Evolutionary conservation across 2,329 filamentous ascomycete species (phyloP).

Genomic region (Westerdykella sp.): DNA sequence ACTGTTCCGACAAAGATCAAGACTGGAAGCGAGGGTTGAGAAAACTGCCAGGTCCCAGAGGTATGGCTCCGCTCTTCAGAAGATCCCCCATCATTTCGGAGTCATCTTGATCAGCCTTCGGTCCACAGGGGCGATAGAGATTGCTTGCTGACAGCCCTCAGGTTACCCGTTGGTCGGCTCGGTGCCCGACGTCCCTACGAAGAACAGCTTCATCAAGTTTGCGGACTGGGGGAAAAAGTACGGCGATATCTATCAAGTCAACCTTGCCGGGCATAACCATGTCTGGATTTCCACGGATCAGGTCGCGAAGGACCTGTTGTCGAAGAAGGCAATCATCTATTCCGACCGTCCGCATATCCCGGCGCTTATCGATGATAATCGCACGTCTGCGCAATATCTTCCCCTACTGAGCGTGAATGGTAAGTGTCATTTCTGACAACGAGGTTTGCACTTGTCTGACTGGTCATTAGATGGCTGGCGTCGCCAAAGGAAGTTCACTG

Average conservation of each 20-base stretch:
- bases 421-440: slow-evolving; percentile 9
- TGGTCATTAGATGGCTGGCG: slow-evolving; percentile 32
- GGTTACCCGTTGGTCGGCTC: slow-evolving; percentile 41
- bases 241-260: slow-evolving; percentile 43
- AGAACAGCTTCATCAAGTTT: slow-evolving; percentile 42
- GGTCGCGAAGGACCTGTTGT: slow-evolving; percentile 39
- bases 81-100: no score
- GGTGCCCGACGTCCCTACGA: slow-evolving; percentile 40
- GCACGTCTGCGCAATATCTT: slow-evolving; percentile 42
- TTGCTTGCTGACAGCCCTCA: slow-evolving; percentile 7
- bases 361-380: slow-evolving; percentile 40
- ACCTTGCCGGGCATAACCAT: slow-evolving; percentile 42
- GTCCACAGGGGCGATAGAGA: no score
- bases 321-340: slow-evolving; percentile 43
- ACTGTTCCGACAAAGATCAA: no score
- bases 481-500: slow-evolving; percentile 42
- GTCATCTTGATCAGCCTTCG: no score
- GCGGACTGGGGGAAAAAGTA: slow-evolving; percentile 42
- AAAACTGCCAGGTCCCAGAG: no score
- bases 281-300: slow-evolving; percentile 42
- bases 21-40: no score
- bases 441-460: no score
- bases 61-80: no score
- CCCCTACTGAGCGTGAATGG: slow-evolving; percentile 42
- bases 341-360: slow-evolving; percentile 44